These are phyloP conservation scores for Leccinum variicolor DNA, from an alignment of 768 basidiomycete species.

Conservation along the genomic window DNA sequence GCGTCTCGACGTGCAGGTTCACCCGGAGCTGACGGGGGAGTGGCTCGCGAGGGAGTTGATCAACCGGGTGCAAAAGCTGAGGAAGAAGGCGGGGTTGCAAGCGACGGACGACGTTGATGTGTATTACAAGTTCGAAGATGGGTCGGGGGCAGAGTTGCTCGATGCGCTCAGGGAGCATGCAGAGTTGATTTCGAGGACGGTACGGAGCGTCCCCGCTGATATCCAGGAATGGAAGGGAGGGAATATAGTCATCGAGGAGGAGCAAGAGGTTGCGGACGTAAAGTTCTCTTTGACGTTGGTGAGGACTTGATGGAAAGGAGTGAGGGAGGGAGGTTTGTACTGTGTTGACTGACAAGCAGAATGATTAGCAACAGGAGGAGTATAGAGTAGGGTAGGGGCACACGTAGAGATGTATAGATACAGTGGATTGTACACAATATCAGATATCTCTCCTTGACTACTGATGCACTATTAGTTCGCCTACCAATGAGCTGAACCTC, in stretches of 20 bases:
- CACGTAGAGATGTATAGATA: no score
- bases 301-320: constrained; percentile 21
- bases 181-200: constrained; percentile 69
- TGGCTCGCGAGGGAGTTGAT: constrained; percentile 88
- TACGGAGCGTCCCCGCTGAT: constrained; percentile 67
- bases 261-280: constrained; percentile 79
- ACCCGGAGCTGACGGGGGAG: constrained; percentile 82
- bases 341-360: neutral
- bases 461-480: no score
- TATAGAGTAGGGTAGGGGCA: no score
- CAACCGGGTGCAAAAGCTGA: constrained; percentile 90
- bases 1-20: constrained; percentile 84
- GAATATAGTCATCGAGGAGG: constrained; percentile 71
- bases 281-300: constrained; percentile 74
- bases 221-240: constrained; percentile 49
- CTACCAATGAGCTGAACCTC: no score
- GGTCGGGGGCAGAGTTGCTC: constrained; percentile 58
- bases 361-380: neutral
- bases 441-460: no score
- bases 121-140: constrained; percentile 78
- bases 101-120: constrained; percentile 92
- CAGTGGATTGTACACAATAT: no score
- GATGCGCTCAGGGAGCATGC: constrained; percentile 62
- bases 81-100: constrained; percentile 94
- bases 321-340: neutral